Evolutionary conservation across 176 grass and related monocot species (phyloP).

Genomic region (Hyparrhenia diplandra): DNA sequence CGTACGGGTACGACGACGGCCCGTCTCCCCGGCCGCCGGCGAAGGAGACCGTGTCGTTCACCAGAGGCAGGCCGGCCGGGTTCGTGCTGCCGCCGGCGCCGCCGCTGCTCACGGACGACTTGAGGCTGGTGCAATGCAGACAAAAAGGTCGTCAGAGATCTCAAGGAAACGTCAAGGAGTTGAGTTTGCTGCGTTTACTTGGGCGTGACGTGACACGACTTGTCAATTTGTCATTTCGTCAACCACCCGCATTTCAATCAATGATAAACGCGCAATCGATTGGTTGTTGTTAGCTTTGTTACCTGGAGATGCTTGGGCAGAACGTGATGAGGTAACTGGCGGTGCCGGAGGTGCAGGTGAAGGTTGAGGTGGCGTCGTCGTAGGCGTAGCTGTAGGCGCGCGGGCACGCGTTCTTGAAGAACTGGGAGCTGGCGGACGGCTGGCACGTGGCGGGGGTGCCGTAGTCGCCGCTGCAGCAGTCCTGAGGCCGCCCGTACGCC

Average conservation of each 20-base stretch:
- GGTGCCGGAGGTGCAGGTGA: conserved; percentile 49
- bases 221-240: neutral
- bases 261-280: neutral
- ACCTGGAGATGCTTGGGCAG: no score
- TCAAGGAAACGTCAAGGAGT: neutral
- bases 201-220: neutral
- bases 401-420: conserved; percentile 61
- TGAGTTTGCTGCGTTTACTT: neutral
- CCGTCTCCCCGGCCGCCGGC: conserved; percentile 12
- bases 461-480: conserved; percentile 70
- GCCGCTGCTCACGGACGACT: conserved; percentile 36
- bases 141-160: conserved; percentile 4
- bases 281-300: no score
- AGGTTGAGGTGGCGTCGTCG: conserved; percentile 62
- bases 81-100: conserved; percentile 25
- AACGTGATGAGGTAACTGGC: conserved; percentile 50
- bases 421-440: conserved; percentile 46
- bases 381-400: conserved; percentile 65
- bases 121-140: conserved; percentile 43
- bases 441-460: conserved; percentile 36
- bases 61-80: conserved; percentile 28
- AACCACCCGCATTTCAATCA: neutral
- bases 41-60: conserved; percentile 56
- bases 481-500: conserved; percentile 47
- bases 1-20: neutral